A percentile compares a stretch with the other conserved stretches of the same genome.
Evolutionary conservation across 2,329 filamentous ascomycete genomes (phyloP).

Genomic region (Xylaria sp.): DNA sequence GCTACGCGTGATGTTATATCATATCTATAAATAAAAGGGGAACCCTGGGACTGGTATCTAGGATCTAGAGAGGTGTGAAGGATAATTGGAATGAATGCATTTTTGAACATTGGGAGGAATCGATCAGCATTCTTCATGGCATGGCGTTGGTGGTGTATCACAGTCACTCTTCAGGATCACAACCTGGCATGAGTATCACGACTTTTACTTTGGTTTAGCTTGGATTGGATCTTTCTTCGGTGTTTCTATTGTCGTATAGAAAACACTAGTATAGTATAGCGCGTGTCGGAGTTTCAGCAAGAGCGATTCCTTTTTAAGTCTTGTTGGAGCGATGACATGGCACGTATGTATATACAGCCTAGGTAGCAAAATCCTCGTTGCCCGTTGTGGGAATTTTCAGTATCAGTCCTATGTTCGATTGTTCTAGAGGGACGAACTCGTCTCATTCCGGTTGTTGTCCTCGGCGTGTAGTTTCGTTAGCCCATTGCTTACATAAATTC

Average conservation of each 20-base stretch:
- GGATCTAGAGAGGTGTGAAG: slow-evolving; percentile 9
- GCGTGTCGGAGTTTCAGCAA: slow-evolving; percentile 8
- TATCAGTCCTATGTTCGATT: not conserved
- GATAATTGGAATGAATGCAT: slow-evolving; percentile 15
- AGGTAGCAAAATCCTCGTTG: slow-evolving; percentile 7
- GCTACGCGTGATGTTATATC: slow-evolving; percentile 34
- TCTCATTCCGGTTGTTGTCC: not conserved
- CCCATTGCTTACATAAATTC: not conserved
- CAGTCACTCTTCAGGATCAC: not conserved
- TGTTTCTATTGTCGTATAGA: slow-evolving; percentile 31
- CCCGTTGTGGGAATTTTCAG: not conserved
- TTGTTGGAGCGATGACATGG: slow-evolving; percentile 14
- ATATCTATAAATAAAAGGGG: slow-evolving; percentile 2
- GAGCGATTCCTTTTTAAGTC: slow-evolving; percentile 1
- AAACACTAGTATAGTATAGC: slow-evolving; percentile 21
- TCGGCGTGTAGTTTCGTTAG: not conserved
- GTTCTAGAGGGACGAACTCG: not conserved
- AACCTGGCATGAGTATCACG: slow-evolving; percentile 15
- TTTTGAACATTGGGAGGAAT: slow-evolving; percentile 29
- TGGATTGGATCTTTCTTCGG: slow-evolving; percentile 25
- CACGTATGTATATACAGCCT: slow-evolving; percentile 22
- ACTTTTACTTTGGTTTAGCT: slow-evolving; percentile 25
- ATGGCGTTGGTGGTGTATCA: slow-evolving; percentile 35
- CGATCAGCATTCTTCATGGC: slow-evolving; percentile 34
- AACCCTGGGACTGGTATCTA: slow-evolving; percentile 24